These are phyloP conservation scores for Chenopodium album DNA, from an alignment of 148 eudicot genomes.

Conservation along the genomic window DNA sequence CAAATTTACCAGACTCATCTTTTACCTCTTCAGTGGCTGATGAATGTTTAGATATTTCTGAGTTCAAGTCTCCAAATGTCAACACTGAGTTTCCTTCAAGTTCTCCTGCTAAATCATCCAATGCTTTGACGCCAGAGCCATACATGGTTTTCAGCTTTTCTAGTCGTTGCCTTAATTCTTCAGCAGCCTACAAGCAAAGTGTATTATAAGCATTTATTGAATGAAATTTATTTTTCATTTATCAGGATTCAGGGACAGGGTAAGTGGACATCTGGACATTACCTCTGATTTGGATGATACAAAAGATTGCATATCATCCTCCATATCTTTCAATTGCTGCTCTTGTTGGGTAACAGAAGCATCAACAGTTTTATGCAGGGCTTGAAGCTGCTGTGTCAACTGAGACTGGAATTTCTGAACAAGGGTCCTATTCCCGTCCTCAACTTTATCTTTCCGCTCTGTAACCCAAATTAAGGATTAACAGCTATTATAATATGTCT, in stretches of 20 bases:
- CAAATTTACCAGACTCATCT: neutral
- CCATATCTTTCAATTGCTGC: slow-evolving; percentile 80
- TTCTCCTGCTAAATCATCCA: slow-evolving; percentile 81
- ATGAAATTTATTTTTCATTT: neutral
- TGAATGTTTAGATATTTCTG: slow-evolving; percentile 86
- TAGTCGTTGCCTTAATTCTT: slow-evolving; percentile 63
- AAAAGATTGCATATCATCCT: slow-evolving; percentile 96
- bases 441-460: slow-evolving; percentile 97
- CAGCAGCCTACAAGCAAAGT: slow-evolving; percentile 65
- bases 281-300: slow-evolving; percentile 94
- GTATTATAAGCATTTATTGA: slow-evolving; percentile 18
- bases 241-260: neutral
- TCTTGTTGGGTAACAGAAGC: slow-evolving; percentile 90
- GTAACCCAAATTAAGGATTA: slow-evolving; percentile 24
- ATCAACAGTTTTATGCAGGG: slow-evolving; percentile 81
- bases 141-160: slow-evolving; percentile 71
- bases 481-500: slow-evolving; percentile 5
- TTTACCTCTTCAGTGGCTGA: slow-evolving; percentile 72
- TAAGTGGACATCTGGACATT: slow-evolving; percentile 1
- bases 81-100: slow-evolving; percentile 77
- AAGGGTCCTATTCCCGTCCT: slow-evolving; percentile 79
- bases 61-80: slow-evolving; percentile 61
- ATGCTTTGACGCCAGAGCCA: slow-evolving; percentile 76
- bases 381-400: slow-evolving; percentile 81
- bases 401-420: slow-evolving; percentile 76